Base-by-base conservation (phyloP, 495 filamentous ascomycete species). In the Thozetella sp. region DNA sequence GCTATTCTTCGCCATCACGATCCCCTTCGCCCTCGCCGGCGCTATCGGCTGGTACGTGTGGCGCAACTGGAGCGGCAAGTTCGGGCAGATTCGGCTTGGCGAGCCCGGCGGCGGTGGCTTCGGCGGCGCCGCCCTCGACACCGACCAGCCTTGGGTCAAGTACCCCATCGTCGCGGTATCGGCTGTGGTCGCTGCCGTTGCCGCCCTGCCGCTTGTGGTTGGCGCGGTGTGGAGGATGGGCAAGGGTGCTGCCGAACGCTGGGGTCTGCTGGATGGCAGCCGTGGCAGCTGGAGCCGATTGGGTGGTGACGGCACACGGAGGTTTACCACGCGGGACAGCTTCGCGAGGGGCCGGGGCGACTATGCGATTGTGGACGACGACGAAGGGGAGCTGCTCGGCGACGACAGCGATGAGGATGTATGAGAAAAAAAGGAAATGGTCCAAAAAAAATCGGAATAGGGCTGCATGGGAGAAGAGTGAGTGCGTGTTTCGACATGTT, bases 351-450 rank as follows among this genome's bases (percentile, higher is more conserved):
- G 90, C 10, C 81, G 90, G 53, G 87, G 91, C 6, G 92, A 97
- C 68, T 99, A 97, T 72, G 84, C 86, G 15, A 81, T 90, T 70
- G 91, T 96, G 46, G 92, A 93, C 69, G 88, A 92, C 59, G 95
- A 99, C 71, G 95, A 97, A 74, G 94, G 94, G 57, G 93, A 97
- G 75, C 74, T 97, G 67, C 78, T 98, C 23, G 94, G 94, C 0
- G 91, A 92, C 59, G 95, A 96, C 53, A 96, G 95, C 59, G 95
- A 96, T 51, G 95, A 97, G 67, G 93, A 97, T 60, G 84, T 87
- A 52, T 90, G 76, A 76, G 45, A 13, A n/a, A n/a, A n/a, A n/a
- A 19, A 22, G 23, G 45, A 50, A 50, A 50, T 50, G 17, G 10
- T n/a, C 45, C 1, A 12, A 11, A 50, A 1, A n/a, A 50, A n/a